These are phyloP conservation scores for Annulohypoxylon nitens DNA, from an alignment of 495 filamentous ascomycete species.

Conservation along the genomic window DNA sequence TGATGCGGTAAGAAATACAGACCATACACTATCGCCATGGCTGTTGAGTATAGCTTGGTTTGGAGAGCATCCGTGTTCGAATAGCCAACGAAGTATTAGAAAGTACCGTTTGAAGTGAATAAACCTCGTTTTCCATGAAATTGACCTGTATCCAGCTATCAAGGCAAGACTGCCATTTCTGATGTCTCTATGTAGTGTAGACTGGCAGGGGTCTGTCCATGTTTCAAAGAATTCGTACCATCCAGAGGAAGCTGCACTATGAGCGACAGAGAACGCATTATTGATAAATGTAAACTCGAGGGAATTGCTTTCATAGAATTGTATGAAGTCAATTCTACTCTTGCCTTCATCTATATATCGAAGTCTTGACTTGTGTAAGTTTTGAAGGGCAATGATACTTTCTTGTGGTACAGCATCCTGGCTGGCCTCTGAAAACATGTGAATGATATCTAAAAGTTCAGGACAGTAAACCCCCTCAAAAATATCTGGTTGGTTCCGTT, in stretches of 20 bases:
- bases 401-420: neutral
- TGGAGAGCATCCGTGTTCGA: conserved; percentile 1
- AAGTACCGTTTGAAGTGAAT: neutral
- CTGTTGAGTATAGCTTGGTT: neutral
- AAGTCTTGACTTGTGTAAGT: neutral
- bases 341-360: neutral
- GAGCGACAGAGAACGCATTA: neutral
- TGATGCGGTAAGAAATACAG: neutral
- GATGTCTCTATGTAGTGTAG: neutral
- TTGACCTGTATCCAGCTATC: neutral
- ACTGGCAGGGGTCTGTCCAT: neutral
- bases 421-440: neutral
- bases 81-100: neutral
- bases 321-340: neutral
- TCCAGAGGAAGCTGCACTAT: neutral
- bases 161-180: conserved; percentile 8
- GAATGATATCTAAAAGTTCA: neutral
- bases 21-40: neutral
- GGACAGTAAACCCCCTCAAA: neutral
- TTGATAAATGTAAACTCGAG: neutral
- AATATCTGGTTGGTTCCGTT: neutral
- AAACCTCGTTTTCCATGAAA: no score
- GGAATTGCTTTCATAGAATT: neutral
- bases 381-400: neutral
- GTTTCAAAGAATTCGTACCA: neutral